Evolutionary conservation across 2,329 filamentous ascomycete species (phyloP).

Genomic region (Fonsecaea monophora): DNA sequence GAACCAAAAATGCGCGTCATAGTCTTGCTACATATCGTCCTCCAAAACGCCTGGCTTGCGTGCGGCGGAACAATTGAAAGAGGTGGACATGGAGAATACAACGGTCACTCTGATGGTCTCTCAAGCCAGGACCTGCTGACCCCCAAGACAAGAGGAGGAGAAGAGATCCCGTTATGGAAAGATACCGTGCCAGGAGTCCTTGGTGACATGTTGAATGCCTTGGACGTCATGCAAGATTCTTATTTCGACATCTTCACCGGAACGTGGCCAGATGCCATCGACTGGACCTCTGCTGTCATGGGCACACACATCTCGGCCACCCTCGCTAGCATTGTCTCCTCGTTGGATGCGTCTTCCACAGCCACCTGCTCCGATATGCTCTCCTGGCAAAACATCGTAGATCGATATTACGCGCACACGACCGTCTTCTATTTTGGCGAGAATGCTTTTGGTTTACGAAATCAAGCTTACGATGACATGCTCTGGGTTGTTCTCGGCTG

Average conservation of each 20-base stretch:
- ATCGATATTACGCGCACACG: slow-evolving; percentile 79
- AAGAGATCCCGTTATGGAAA: slow-evolving; percentile 6
- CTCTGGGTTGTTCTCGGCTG: slow-evolving; percentile 93
- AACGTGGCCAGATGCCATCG: slow-evolving; percentile 84
- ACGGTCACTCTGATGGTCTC: not conserved
- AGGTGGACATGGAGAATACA: not conserved
- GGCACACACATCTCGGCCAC: slow-evolving; percentile 79
- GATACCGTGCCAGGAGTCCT: slow-evolving; percentile 17
- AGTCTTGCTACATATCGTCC: slow-evolving; percentile 13
- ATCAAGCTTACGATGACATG: slow-evolving; percentile 90
- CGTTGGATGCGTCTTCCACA: slow-evolving; percentile 52
- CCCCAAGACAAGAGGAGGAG: slow-evolving; percentile 25
- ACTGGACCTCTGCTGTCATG: slow-evolving; percentile 90
- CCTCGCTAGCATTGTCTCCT: slow-evolving; percentile 70
- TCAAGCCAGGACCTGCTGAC: slow-evolving; percentile 24
- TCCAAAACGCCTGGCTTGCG: slow-evolving; percentile 15
- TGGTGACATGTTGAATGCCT: slow-evolving; percentile 62
- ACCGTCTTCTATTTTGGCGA: slow-evolving; percentile 86
- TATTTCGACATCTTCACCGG: slow-evolving; percentile 81
- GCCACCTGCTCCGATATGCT: slow-evolving; percentile 48
- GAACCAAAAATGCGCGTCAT: slow-evolving; percentile 28
- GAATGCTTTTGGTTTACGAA: slow-evolving; percentile 74
- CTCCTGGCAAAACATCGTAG: slow-evolving; percentile 77
- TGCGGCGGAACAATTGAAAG: slow-evolving; percentile 24
- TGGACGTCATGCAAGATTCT: slow-evolving; percentile 75